Conservation (phyloP, 257 asterid species). For the Craterostigma plantagineum region DNA sequence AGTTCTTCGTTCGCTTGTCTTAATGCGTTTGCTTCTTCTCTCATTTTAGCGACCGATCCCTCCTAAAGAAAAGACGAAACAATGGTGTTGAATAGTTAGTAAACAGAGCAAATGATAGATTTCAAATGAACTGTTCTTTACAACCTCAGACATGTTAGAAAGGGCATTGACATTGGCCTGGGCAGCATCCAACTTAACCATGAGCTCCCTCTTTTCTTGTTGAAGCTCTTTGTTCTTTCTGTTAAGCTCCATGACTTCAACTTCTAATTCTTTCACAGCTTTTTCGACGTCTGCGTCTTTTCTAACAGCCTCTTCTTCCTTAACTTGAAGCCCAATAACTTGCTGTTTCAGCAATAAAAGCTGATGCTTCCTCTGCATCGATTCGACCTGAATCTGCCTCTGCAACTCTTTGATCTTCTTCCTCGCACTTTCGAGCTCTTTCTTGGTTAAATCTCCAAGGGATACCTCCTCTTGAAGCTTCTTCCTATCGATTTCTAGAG, state of each 20-base stretch:
- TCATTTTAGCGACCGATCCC: constrained; percentile 66
- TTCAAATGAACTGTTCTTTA: background rate
- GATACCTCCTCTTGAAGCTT: constrained; percentile 81
- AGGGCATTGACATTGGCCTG: constrained; percentile 51
- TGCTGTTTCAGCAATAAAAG: constrained; percentile 78
- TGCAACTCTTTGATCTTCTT: constrained; percentile 72
- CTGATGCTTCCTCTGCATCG: constrained; percentile 83
- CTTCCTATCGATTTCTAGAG: constrained; percentile 76
- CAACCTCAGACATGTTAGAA: constrained; percentile 87
- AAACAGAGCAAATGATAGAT: background rate
- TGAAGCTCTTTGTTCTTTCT: constrained; percentile 91
- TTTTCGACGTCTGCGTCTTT: constrained; percentile 59
- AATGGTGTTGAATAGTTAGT: background rate
- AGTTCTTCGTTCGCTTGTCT: constrained; percentile 77
- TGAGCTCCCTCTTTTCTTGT: constrained; percentile 71
- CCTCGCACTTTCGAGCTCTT: constrained; percentile 61
- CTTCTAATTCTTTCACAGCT: constrained; percentile 75
- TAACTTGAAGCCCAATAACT: constrained; percentile 66
- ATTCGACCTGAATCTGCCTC: constrained; percentile 78
- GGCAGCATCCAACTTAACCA: constrained; percentile 57
- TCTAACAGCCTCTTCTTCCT: constrained; percentile 52
- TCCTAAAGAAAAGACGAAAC: constrained; percentile 28
- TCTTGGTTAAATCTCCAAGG: constrained; percentile 38
- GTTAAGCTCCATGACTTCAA: constrained; percentile 80
- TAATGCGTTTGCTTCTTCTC: constrained; percentile 56